Evolutionary conservation across 176 grass and related monocot genomes (phyloP).

Genomic region (Guadua angustifolia): DNA sequence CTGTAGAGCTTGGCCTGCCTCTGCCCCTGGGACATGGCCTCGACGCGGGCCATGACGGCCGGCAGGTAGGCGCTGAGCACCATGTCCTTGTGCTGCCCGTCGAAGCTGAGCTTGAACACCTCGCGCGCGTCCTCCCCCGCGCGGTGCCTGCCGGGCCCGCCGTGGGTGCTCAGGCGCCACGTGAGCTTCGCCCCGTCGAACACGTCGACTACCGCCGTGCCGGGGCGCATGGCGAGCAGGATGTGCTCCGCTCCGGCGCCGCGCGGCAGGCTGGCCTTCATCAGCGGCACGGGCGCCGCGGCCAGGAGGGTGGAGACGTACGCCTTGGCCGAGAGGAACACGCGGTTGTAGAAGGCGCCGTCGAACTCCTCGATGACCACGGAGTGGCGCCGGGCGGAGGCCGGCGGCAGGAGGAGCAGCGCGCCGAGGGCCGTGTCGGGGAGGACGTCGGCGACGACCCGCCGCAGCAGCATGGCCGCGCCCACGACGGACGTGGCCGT

Average conservation of each 20-base stretch:
- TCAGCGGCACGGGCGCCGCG: conserved; percentile 43
- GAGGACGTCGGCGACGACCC: conserved; percentile 39
- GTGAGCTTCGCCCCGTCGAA: conserved; percentile 39
- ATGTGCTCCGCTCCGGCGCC: conserved; percentile 51
- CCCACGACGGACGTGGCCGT: conserved; percentile 45
- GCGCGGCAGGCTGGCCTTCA: conserved; percentile 54
- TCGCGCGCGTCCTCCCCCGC: conserved; percentile 24
- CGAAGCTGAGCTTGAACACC: conserved; percentile 57
- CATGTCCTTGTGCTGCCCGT: conserved; percentile 52
- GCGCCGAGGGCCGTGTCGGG: conserved; percentile 41
- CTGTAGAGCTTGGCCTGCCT: conserved; percentile 61
- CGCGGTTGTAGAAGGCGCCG: conserved; percentile 55
- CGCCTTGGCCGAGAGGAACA: conserved; percentile 52
- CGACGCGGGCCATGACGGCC: conserved; percentile 47
- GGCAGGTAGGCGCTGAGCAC: conserved; percentile 53
- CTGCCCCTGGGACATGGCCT: conserved; percentile 45
- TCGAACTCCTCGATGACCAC: conserved; percentile 59
- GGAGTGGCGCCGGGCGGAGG: conserved; percentile 34
- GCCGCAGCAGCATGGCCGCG: conserved; percentile 53
- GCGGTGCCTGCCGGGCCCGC: not conserved
- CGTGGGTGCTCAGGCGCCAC: conserved; percentile 42
- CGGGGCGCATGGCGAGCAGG: conserved; percentile 45
- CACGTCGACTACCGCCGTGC: conserved; percentile 48
- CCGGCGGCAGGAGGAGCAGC: conserved; percentile 52
- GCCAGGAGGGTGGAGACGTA: conserved; percentile 59